A percentile compares a stretch with the other conserved stretches of the same genome.
These are phyloP conservation scores for Haberlea rhodopensis DNA, from an alignment of 257 asterid genomes.

Conservation along the genomic window DNA sequence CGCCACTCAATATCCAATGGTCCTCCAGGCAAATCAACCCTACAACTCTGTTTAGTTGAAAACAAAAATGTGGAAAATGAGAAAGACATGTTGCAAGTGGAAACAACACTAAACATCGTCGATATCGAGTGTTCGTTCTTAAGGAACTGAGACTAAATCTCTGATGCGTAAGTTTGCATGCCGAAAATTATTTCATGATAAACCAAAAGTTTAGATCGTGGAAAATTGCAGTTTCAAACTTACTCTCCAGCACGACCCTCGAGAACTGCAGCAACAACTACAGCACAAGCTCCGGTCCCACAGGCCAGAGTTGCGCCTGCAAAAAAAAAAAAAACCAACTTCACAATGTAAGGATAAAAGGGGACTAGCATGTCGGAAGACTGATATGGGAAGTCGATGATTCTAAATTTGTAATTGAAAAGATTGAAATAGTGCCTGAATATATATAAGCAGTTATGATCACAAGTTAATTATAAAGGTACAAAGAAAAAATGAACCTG, in stretches of 20 bases:
- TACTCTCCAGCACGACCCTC: conserved; percentile 89
- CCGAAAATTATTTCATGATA: not conserved
- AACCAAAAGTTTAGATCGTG: not conserved
- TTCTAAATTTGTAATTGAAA: not conserved
- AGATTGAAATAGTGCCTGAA: not conserved
- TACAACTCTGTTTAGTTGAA: conserved; percentile 54
- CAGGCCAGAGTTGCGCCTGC: conserved; percentile 93
- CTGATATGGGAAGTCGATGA: not conserved
- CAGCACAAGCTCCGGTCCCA: conserved; percentile 98
- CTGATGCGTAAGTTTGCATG: not conserved
- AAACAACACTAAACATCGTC: not conserved
- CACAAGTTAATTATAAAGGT: not conserved
- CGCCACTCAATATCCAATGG: conserved; percentile 90
- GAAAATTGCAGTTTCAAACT: conserved; percentile 20
- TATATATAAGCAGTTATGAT: not conserved
- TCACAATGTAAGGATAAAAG: not conserved
- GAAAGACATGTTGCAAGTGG: not conserved
- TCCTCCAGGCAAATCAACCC: conserved; percentile 91
- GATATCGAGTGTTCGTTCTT: not conserved
- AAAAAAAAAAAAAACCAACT: conserved; percentile 19
- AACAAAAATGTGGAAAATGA: not conserved
- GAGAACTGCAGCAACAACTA: conserved; percentile 86
- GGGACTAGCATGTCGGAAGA: no score
- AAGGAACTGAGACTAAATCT: not conserved
- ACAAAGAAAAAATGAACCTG: conserved; percentile 51